Percentiles rank a stretch among this genome's conserved stretches.
These are phyloP conservation scores for Ramaria rubella DNA, from an alignment of 768 basidiomycete genomes.

Conservation along the genomic window DNA sequence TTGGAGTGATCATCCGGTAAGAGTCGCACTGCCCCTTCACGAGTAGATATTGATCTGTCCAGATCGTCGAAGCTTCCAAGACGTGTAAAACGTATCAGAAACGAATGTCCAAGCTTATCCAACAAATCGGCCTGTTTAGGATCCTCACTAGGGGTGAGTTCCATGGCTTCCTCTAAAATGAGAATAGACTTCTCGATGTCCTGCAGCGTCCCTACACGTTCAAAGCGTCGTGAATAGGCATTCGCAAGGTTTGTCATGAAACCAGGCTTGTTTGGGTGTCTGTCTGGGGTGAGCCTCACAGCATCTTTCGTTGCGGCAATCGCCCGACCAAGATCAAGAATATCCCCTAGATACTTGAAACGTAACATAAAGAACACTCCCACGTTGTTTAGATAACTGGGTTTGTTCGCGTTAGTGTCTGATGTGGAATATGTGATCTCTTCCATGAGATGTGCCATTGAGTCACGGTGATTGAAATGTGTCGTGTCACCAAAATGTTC, in stretches of 20 bases:
- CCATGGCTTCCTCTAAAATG: slow-evolving; percentile 8
- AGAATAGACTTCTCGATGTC: slow-evolving; percentile 10
- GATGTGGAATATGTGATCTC: neutral
- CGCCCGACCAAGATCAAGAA: neutral
- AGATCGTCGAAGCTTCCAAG: slow-evolving; percentile 22
- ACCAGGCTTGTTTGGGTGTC: neutral
- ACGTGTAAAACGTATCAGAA: slow-evolving; percentile 20
- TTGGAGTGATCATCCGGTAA: slow-evolving; percentile 11
- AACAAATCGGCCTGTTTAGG: neutral
- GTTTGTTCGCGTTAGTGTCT: neutral
- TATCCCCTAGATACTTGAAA: neutral
- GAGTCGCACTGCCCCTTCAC: slow-evolving; percentile 13
- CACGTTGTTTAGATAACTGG: neutral
- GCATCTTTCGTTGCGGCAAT: neutral
- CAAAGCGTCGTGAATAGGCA: slow-evolving; percentile 1
- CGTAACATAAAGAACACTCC: neutral
- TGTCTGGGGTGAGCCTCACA: neutral
- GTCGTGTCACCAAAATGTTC: slow-evolving; percentile 7
- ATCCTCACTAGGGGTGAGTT: slow-evolving; percentile 4
- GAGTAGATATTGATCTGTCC: slow-evolving; percentile 15
- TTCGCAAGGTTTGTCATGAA: slow-evolving; percentile 13
- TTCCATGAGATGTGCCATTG: too few species aligned
- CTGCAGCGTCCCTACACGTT: neutral
- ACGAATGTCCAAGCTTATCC: slow-evolving; percentile 19
- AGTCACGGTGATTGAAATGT: slow-evolving; percentile 23